These are phyloP conservation scores for Waitea zeae DNA, from an alignment of 1,284 basidiomycete species.

Conservation along the genomic window DNA sequence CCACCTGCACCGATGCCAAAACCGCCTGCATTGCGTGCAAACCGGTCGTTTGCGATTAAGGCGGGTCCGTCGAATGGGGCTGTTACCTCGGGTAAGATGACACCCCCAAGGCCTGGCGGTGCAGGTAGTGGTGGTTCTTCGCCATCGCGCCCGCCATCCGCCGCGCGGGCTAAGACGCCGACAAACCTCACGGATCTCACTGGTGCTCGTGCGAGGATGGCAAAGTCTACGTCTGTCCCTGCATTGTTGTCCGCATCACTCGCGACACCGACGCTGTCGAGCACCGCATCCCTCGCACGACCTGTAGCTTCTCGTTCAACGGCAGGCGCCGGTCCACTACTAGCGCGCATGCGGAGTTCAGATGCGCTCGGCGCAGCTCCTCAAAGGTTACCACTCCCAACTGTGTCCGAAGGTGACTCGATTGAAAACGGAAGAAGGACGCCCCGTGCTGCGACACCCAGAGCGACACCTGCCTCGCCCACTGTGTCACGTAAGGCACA, in stretches of 20 bases:
- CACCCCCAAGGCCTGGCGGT: too few species aligned
- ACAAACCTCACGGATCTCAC: conserved; percentile 10
- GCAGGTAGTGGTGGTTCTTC: too few species aligned
- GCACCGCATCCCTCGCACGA: conserved; percentile 53
- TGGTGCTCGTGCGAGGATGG: conserved; percentile 15
- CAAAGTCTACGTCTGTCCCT: conserved; percentile 42
- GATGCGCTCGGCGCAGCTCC: too few species aligned
- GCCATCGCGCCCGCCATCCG: too few species aligned
- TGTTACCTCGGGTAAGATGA: too few species aligned
- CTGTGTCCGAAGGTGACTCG: too few species aligned
- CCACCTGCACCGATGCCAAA: too few species aligned
- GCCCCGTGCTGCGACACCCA: too few species aligned
- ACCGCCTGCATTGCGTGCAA: not conserved
- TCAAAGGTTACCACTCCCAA: too few species aligned
- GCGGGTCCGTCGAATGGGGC: too few species aligned
- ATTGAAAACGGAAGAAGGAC: too few species aligned
- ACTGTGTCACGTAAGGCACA: conserved; percentile 9
- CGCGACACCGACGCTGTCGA: conserved; percentile 50
- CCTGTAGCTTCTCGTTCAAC: too few species aligned
- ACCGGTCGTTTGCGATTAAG: not conserved
- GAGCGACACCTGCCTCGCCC: conserved; percentile 1
- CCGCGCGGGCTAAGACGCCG: conserved; percentile 3
- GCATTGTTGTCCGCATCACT: conserved; percentile 50
- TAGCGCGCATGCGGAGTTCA: not conserved
- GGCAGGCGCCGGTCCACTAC: not conserved